These are phyloP conservation scores for Graphiopsis chlorocephala DNA, from an alignment of 2,329 filamentous ascomycete species.

Conservation along the genomic window DNA sequence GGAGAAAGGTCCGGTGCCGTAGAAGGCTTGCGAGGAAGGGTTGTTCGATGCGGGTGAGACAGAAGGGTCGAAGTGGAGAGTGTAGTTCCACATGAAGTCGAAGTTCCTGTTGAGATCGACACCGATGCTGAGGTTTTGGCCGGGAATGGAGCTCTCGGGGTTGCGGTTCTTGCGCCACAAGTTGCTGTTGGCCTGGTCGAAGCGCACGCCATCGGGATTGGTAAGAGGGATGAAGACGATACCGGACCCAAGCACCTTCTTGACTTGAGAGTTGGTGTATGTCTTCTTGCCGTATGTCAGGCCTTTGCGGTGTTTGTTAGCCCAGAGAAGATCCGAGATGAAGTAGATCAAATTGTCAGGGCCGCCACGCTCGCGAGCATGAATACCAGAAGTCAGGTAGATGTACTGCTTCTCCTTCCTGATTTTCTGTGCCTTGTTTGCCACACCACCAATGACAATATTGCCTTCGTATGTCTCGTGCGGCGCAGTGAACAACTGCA, in stretches of 20 bases:
- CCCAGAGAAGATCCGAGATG: slow-evolving; percentile 55
- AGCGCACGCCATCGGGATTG: slow-evolving; percentile 55
- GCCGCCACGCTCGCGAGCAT: slow-evolving; percentile 58
- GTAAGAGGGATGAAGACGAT: slow-evolving; percentile 54
- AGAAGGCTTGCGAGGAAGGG: slow-evolving; percentile 49
- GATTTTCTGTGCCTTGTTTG: slow-evolving; percentile 44
- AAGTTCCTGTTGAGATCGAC: slow-evolving; percentile 59
- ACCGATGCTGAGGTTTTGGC: slow-evolving; percentile 37
- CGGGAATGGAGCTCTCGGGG: slow-evolving; percentile 35
- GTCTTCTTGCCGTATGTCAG: slow-evolving; percentile 52
- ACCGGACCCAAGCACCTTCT: slow-evolving; percentile 51
- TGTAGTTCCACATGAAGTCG: slow-evolving; percentile 57
- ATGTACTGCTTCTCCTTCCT: slow-evolving; percentile 45
- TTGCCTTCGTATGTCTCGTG: slow-evolving; percentile 46
- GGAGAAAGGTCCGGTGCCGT: slow-evolving; percentile 52
- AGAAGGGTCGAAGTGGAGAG: slow-evolving; percentile 43
- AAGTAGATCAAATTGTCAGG: slow-evolving; percentile 59
- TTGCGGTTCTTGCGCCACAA: slow-evolving; percentile 61
- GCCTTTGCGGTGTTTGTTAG: slow-evolving; percentile 49
- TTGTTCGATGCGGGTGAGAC: slow-evolving; percentile 42
- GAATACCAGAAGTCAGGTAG: slow-evolving; percentile 54
- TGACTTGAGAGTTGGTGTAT: slow-evolving; percentile 54
- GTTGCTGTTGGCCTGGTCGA: slow-evolving; percentile 49
- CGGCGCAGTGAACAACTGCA: slow-evolving; percentile 44
- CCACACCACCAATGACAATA: slow-evolving; percentile 40